phyloP scores from a whole-genome alignment of 306 rosid species.

The Glycine latifolia region DNA sequence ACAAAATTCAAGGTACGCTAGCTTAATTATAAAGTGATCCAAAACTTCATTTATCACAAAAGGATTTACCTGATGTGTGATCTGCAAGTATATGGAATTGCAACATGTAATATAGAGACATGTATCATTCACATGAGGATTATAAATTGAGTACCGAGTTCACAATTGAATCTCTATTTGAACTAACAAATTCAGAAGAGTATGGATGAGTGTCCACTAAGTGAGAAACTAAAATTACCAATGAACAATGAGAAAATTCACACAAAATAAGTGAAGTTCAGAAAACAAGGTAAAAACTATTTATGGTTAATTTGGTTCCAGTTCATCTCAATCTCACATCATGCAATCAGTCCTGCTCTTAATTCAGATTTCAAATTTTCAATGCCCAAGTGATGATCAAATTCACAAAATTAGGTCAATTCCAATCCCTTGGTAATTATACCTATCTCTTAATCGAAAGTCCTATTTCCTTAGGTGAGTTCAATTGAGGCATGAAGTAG shows the following conservation, averaged over 20 bases:
- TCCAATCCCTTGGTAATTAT: neutral
- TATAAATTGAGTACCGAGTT: neutral
- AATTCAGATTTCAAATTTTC: neutral
- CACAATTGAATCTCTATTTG: neutral
- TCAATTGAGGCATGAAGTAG: neutral
- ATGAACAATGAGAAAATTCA: neutral
- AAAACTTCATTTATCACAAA: conserved; percentile 8
- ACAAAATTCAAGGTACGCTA: conserved; percentile 87
- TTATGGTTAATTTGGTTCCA: neutral
- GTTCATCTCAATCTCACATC: neutral
- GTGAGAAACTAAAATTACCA: neutral
- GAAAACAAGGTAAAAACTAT: neutral
- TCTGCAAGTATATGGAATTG: neutral
- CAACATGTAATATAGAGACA: neutral
- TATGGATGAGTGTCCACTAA: neutral
- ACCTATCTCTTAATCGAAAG: neutral
- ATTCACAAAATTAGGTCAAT: neutral
- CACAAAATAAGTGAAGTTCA: too few relatives aligned
- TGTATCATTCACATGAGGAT: neutral
- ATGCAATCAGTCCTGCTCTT: neutral
- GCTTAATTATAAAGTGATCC: conserved; percentile 36
- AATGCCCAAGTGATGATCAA: neutral
- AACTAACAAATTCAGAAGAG: neutral
- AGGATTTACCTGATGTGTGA: conserved; percentile 10
- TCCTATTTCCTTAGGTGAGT: neutral